Evolutionary conservation across 2,329 filamentous ascomycete species (phyloP).

Genomic region (Gaeumannomyces tritici): DNA sequence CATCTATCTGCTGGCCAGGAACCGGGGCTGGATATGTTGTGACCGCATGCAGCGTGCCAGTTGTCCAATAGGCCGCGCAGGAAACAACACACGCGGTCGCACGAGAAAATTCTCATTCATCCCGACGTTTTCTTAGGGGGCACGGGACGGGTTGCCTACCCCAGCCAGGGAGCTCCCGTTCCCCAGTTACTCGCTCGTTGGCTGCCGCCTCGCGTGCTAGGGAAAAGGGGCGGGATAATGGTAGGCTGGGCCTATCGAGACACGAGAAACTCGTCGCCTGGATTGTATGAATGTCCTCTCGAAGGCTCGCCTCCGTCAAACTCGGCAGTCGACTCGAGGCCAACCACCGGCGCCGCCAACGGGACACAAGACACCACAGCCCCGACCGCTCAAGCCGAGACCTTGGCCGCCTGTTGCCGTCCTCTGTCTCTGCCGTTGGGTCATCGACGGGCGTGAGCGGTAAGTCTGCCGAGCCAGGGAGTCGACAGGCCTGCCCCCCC

Average conservation of each 20-base stretch:
- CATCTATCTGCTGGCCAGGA: slow-evolving; percentile 1
- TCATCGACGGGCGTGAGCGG: not conserved
- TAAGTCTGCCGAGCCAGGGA: no score
- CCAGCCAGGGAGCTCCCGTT: not conserved
- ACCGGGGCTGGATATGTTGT: slow-evolving; percentile 1
- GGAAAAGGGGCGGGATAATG: not conserved
- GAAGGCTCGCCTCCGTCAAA: not conserved
- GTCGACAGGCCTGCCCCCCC: not conserved
- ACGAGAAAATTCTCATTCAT: not conserved
- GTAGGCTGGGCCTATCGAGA: not conserved
- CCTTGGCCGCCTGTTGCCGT: not conserved
- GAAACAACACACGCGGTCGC: not conserved
- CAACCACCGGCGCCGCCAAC: not conserved
- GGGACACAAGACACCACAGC: not conserved
- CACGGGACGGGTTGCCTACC: not conserved
- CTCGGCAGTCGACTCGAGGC: not conserved
- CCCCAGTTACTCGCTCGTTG: not conserved
- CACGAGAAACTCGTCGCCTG: not conserved
- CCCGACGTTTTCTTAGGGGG: not conserved
- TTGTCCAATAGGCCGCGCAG: not conserved
- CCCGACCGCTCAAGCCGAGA: not conserved
- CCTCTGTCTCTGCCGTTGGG: not conserved
- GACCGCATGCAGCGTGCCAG: not conserved
- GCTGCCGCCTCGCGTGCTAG: not conserved
- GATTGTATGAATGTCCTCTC: not conserved